phyloP scores from a whole-genome alignment of 78 protist genomes.

The Capsaspora owczarzaki region DNA sequence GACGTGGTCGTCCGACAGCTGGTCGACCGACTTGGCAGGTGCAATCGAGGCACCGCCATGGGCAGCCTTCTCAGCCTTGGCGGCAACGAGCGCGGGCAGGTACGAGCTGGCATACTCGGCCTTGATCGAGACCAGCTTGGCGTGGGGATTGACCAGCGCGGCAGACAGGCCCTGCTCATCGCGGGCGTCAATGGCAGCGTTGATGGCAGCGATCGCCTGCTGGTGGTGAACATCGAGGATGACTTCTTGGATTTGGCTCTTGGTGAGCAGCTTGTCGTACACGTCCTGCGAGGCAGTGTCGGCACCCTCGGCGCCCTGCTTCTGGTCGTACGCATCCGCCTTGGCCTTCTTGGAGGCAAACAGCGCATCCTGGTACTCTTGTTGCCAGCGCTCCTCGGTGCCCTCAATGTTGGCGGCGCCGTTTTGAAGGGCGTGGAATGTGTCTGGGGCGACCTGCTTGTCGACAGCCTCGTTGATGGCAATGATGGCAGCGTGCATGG shows the following conservation, averaged over 20 bases:
- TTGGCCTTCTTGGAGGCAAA: not conserved
- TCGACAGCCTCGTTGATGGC: slow-evolving; percentile 15
- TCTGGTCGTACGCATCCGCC: not conserved
- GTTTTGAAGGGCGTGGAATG: not conserved
- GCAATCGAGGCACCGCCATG: no score
- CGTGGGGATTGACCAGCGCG: not conserved
- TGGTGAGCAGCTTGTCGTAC: slow-evolving; percentile 21
- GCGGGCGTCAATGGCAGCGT: not conserved
- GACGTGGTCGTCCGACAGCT: no score
- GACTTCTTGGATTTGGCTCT: slow-evolving; percentile 4
- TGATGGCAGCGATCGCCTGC: not conserved
- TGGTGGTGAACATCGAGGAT: not conserved
- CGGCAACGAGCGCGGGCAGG: not conserved
- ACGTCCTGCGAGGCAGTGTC: not conserved
- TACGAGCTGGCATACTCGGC: not conserved
- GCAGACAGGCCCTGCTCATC: not conserved
- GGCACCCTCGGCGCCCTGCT: not conserved
- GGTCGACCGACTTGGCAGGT: no score
- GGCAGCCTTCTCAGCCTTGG: not conserved
- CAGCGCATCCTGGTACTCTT: slow-evolving; percentile 1
- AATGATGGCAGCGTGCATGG: slow-evolving; percentile 32
- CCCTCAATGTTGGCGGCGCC: not conserved
- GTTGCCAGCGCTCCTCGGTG: not conserved
- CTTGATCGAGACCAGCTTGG: not conserved
- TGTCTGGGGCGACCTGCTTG: slow-evolving; percentile 1